Evolutionary conservation across 495 filamentous ascomycete genomes (phyloP).

Genomic region (Pyronema omphalodes): DNA sequence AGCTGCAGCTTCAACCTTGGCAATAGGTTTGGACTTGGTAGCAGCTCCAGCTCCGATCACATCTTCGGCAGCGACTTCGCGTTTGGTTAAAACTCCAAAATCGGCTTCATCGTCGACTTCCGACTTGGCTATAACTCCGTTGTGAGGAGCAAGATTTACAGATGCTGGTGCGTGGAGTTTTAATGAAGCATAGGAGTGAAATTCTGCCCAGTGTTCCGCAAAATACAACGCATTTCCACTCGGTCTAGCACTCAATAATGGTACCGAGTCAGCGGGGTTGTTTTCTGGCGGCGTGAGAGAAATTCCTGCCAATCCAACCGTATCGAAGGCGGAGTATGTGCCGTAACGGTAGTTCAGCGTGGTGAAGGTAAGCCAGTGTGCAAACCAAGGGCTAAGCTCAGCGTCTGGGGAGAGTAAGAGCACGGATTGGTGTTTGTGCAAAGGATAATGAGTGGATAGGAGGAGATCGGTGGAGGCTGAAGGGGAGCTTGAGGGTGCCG

Average conservation of each 20-base stretch:
- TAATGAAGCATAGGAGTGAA: constrained; percentile 41
- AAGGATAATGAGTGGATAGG: constrained; percentile 46
- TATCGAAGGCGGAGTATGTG: constrained; percentile 22
- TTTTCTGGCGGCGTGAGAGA: constrained; percentile 36
- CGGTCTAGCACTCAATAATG: constrained; percentile 45
- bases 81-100: too few relatives aligned
- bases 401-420: constrained; percentile 44
- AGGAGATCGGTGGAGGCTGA: constrained; percentile 36
- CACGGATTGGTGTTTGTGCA: constrained; percentile 36
- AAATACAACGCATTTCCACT: constrained; percentile 50
- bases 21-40: too few relatives aligned
- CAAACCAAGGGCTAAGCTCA: constrained; percentile 46
- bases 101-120: too few relatives aligned
- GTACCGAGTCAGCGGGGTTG: constrained; percentile 29
- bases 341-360: constrained; percentile 46
- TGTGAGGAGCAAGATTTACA: constrained; percentile 1
- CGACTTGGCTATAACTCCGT: neutral
- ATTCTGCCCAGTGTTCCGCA: constrained; percentile 46
- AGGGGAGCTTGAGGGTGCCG: constrained; percentile 23
- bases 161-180: neutral
- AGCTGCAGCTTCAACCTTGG: too few relatives aligned
- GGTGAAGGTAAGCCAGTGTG: constrained; percentile 44
- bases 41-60: too few relatives aligned
- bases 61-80: too few relatives aligned
- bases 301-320: constrained; percentile 35